Percentiles rank a stretch among this genome's conserved stretches.
These are phyloP conservation scores for Stagonosporopsis cucurbitacearum DNA, from an alignment of 2,329 filamentous ascomycete genomes.

Conservation along the genomic window DNA sequence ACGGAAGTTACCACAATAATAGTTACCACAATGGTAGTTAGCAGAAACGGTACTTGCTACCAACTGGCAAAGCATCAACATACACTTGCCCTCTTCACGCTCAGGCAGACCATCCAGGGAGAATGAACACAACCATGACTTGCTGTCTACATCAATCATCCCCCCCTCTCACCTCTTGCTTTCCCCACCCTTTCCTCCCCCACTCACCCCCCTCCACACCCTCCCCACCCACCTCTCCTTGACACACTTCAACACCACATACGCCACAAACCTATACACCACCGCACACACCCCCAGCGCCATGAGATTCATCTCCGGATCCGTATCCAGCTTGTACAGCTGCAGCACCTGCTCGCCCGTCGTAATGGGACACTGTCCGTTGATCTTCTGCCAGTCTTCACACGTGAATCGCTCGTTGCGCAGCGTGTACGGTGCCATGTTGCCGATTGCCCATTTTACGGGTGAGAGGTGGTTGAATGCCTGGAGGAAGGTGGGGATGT, in stretches of 20 bases:
- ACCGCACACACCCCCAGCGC: slow-evolving; percentile 69
- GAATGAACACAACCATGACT: too few species aligned
- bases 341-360: slow-evolving; percentile 71
- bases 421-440: slow-evolving; percentile 71
- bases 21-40: too few species aligned
- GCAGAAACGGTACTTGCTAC: too few species aligned
- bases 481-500: slow-evolving; percentile 70
- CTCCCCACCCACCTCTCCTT: slow-evolving; percentile 59
- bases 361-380: slow-evolving; percentile 68
- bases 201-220: slow-evolving; percentile 36
- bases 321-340: slow-evolving; percentile 70
- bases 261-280: slow-evolving; percentile 70
- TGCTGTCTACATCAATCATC: too few species aligned
- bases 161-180: too few species aligned
- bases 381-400: slow-evolving; percentile 63
- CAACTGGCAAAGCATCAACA: too few species aligned
- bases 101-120: too few species aligned
- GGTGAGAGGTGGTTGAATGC: slow-evolving; percentile 76
- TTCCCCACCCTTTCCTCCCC: slow-evolving; percentile 18
- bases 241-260: slow-evolving; percentile 61
- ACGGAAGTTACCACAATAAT: too few species aligned
- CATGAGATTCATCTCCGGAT: slow-evolving; percentile 67
- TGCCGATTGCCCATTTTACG: slow-evolving; percentile 71
- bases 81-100: too few species aligned
- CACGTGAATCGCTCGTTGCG: slow-evolving; percentile 69